These are phyloP conservation scores for Lachancea lanzarotensis DNA, from an alignment of 805 yeast genomes.

Conservation along the genomic window DNA sequence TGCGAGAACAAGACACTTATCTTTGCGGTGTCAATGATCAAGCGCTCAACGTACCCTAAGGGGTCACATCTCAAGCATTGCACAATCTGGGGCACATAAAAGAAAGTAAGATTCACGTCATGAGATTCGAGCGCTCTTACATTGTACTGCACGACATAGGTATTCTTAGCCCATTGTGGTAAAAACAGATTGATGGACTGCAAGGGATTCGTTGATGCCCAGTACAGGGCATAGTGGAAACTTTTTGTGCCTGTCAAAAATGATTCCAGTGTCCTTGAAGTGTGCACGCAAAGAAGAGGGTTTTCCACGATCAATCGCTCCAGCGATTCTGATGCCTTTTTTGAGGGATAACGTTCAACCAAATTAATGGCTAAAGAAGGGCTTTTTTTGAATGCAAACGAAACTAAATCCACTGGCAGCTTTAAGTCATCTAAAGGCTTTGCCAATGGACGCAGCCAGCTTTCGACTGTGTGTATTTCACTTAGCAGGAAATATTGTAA, in stretches of 20 bases:
- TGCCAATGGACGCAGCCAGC: constrained; percentile 58
- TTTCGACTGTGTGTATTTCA: constrained; percentile 63
- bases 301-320: constrained; percentile 42
- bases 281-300: constrained; percentile 44
- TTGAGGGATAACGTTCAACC: constrained; percentile 45
- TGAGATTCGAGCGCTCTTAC: constrained; percentile 85
- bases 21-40: constrained; percentile 86
- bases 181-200: constrained; percentile 78
- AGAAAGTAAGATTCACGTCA: constrained; percentile 82
- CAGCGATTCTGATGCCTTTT: constrained; percentile 31
- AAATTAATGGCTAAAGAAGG: constrained; percentile 71
- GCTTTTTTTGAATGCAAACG: constrained; percentile 55
- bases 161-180: constrained; percentile 62
- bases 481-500: constrained; percentile 61
- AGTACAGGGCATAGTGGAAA: constrained; percentile 44
- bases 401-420: constrained; percentile 35
- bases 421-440: constrained; percentile 33
- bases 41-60: constrained; percentile 79
- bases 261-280: constrained; percentile 17
- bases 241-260: constrained; percentile 13
- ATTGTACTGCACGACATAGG: constrained; percentile 74
- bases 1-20: constrained; percentile 90
- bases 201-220: constrained; percentile 75
- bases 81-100: constrained; percentile 97
- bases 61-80: constrained; percentile 81